These are phyloP conservation scores for Solanum habrochaites DNA, from an alignment of 257 asterid species.

Conservation along the genomic window DNA sequence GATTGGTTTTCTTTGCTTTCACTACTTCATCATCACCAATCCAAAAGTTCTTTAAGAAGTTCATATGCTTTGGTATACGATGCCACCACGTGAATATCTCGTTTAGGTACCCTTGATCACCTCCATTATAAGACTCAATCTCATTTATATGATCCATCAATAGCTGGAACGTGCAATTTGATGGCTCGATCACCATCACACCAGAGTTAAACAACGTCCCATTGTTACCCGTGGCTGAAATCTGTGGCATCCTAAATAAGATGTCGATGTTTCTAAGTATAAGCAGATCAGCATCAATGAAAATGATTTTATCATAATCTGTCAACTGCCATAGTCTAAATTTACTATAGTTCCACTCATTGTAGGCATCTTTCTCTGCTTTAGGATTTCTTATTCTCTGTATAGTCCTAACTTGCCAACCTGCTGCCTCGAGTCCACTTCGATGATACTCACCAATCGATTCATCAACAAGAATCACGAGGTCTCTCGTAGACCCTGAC, in stretches of 20 bases:
- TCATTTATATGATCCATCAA: slow-evolving; percentile 75
- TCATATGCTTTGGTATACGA: slow-evolving; percentile 79
- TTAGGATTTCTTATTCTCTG: slow-evolving; percentile 71
- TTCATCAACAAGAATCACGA: slow-evolving; percentile 76
- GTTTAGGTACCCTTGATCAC: slow-evolving; percentile 82
- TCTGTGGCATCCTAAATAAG: slow-evolving; percentile 67
- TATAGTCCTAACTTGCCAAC: slow-evolving; percentile 71
- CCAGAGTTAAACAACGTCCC: slow-evolving; percentile 91
- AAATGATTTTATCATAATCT: slow-evolving; percentile 68
- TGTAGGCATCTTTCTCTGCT: slow-evolving; percentile 88
- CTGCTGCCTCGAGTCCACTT: slow-evolving; percentile 68
- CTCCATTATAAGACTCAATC: slow-evolving; percentile 85
- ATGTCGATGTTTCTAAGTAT: slow-evolving; percentile 75
- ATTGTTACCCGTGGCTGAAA: slow-evolving; percentile 82
- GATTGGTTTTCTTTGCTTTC: slow-evolving; percentile 35
- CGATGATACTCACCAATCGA: slow-evolving; percentile 59
- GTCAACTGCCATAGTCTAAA: slow-evolving; percentile 87
- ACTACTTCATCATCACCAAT: slow-evolving; percentile 61
- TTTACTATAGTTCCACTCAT: slow-evolving; percentile 96
- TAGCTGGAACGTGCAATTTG: slow-evolving; percentile 68
- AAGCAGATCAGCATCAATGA: slow-evolving; percentile 76
- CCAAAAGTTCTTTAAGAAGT: slow-evolving; percentile 80
- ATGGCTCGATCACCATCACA: slow-evolving; percentile 88
- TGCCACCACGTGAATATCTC: slow-evolving; percentile 95
- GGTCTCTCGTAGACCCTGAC: slow-evolving; percentile 79